phyloP scores from a whole-genome alignment of 495 filamentous ascomycete species.

The Aspergillus cristatus region DNA sequence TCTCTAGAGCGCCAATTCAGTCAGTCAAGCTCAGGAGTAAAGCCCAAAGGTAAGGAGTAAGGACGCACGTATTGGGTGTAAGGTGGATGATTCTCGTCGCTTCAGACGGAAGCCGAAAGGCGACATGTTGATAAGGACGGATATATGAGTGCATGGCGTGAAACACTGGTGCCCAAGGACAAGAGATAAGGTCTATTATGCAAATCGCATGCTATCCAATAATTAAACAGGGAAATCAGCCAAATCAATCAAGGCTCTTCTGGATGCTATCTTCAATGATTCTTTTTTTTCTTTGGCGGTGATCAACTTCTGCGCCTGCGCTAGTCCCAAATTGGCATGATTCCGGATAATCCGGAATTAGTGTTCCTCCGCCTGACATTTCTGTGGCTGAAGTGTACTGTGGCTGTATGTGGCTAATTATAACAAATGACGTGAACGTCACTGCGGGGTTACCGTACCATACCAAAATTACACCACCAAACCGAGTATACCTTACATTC shows the following conservation, averaged over 20 bases:
- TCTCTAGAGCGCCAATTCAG: conserved; percentile 43
- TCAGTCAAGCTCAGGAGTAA: too few relatives aligned
- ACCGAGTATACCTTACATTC: not conserved
- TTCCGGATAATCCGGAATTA: not conserved
- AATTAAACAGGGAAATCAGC: too few relatives aligned
- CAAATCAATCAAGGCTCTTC: too few relatives aligned
- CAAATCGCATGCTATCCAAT: too few relatives aligned
- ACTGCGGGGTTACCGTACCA: conserved; percentile 1
- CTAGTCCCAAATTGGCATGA: conserved; percentile 3
- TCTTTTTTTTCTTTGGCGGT: conserved; percentile 8
- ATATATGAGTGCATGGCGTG: conserved; percentile 44
- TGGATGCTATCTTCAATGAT: too few relatives aligned
- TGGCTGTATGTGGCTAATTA: conserved; percentile 1
- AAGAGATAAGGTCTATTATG: not conserved
- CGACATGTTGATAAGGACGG: conserved; percentile 54
- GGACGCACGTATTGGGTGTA: conserved; percentile 68
- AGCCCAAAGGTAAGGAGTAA: not conserved
- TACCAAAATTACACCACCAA: conserved; percentile 4
- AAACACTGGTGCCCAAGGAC: not conserved
- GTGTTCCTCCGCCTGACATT: not conserved
- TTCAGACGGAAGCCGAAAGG: conserved; percentile 59
- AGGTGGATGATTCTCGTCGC: conserved; percentile 53
- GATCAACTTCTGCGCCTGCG: not conserved
- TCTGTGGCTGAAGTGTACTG: not conserved
- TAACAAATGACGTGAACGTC: not conserved